Evolutionary conservation across 2,329 filamentous ascomycete genomes (phyloP).

Genomic region (Dichotomopilus funicola): DNA sequence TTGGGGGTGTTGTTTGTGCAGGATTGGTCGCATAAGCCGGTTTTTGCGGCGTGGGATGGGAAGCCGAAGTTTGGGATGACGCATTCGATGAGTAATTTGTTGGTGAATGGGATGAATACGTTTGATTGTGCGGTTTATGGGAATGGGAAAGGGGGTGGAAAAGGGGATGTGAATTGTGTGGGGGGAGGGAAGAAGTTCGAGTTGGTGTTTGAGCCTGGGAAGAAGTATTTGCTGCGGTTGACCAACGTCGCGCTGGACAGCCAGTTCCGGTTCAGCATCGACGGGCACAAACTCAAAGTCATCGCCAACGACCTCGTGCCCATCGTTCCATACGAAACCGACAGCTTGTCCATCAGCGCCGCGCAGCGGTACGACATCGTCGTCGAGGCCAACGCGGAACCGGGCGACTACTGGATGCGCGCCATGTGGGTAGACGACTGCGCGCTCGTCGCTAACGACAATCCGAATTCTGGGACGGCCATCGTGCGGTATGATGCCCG

Average conservation of each 20-base stretch:
- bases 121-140: neutral
- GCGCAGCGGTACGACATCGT: slow-evolving; percentile 23
- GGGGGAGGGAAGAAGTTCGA: slow-evolving; percentile 18
- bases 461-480: neutral
- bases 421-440: neutral
- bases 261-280: slow-evolving; percentile 39
- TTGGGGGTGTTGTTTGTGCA: slow-evolving; percentile 41
- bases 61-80: slow-evolving; percentile 25
- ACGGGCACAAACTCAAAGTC: slow-evolving; percentile 41
- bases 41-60: slow-evolving; percentile 1
- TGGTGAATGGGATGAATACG: slow-evolving; percentile 38
- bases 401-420: slow-evolving; percentile 10
- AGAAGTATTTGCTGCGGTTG: slow-evolving; percentile 20
- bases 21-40: slow-evolving; percentile 36
- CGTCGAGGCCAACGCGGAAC: slow-evolving; percentile 3
- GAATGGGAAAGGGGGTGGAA: neutral
- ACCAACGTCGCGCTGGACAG: slow-evolving; percentile 40
- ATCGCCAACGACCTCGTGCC: slow-evolving; percentile 44
- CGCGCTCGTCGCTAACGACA: neutral
- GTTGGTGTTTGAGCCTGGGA: slow-evolving; percentile 9
- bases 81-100: slow-evolving; percentile 38
- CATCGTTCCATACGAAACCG: slow-evolving; percentile 41
- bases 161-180: neutral
- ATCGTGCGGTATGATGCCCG: neutral
- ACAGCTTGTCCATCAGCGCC: slow-evolving; percentile 39